phyloP scores from a whole-genome alignment of 2,329 filamentous ascomycete species.

The Botryotinia convoluta region DNA sequence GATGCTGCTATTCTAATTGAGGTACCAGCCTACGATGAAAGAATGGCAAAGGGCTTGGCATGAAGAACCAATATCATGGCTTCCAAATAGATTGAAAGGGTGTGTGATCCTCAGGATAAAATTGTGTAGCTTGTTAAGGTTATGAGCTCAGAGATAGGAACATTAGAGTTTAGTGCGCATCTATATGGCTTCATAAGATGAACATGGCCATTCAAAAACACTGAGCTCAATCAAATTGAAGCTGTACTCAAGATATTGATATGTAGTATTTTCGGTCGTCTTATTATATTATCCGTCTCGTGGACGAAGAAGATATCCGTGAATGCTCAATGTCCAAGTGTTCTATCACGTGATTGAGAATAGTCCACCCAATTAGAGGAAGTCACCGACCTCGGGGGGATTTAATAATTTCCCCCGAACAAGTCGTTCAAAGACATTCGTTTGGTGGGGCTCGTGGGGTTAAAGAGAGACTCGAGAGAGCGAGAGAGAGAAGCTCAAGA shows the following conservation, averaged over 20 bases:
- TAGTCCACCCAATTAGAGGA: neutral
- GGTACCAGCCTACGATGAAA: too few species aligned
- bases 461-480: too few species aligned
- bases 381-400: too few species aligned
- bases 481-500: neutral
- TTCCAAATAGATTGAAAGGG: too few species aligned
- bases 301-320: neutral
- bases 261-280: neutral
- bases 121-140: too few species aligned
- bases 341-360: neutral
- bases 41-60: too few species aligned
- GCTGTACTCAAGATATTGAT: neutral
- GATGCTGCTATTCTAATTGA: too few species aligned
- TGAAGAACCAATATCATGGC: too few species aligned
- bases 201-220: neutral
- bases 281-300: neutral
- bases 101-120: too few species aligned
- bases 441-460: neutral
- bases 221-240: neutral
- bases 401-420: too few species aligned
- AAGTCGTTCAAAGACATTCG: neutral
- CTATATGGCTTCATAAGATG: neutral
- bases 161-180: too few species aligned
- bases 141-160: too few species aligned
- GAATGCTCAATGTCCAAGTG: neutral